phyloP scores from a whole-genome alignment of 2,329 filamentous ascomycete species.

The Thermoascus crustaceus region DNA sequence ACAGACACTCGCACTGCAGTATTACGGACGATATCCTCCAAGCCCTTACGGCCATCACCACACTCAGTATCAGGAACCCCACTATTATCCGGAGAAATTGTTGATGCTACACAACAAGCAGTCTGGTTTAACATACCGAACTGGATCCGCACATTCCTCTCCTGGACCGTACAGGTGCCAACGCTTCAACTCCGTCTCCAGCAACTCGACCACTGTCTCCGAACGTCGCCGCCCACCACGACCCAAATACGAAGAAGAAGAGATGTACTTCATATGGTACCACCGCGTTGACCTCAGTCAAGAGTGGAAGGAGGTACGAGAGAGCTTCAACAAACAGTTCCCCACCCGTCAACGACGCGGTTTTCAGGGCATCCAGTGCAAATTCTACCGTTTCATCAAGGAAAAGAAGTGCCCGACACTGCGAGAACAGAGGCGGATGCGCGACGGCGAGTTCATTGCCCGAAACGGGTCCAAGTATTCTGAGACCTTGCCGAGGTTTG shows the following conservation, averaged over 20 bases:
- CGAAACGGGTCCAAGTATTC: slow-evolving; percentile 20
- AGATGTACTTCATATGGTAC: slow-evolving; percentile 45
- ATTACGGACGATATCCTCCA: too few species aligned
- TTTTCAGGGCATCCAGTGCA: slow-evolving; percentile 42
- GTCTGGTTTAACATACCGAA: slow-evolving; percentile 5
- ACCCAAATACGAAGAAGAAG: slow-evolving; percentile 40
- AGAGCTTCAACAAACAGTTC: slow-evolving; percentile 38
- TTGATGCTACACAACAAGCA: too few species aligned
- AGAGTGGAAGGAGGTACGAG: slow-evolving; percentile 39
- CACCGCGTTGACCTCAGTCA: slow-evolving; percentile 39
- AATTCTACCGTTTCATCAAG: slow-evolving; percentile 43
- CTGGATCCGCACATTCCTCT: slow-evolving; percentile 17
- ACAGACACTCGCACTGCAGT: slow-evolving; percentile 3
- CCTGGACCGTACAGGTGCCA: slow-evolving; percentile 31
- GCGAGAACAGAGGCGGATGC: slow-evolving; percentile 34
- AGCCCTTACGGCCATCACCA: too few species aligned
- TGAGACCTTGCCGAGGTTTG: slow-evolving; percentile 28
- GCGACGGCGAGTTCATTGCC: slow-evolving; percentile 30
- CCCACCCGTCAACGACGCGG: slow-evolving; percentile 30
- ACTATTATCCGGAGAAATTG: too few species aligned
- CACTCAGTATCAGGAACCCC: too few species aligned
- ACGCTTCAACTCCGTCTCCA: slow-evolving; percentile 35
- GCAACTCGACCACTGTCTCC: slow-evolving; percentile 26
- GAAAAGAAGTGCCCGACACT: slow-evolving; percentile 38
- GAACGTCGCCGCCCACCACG: slow-evolving; percentile 36